phyloP scores from a whole-genome alignment of 768 basidiomycete genomes.

The Neoboletus subvelutipes region DNA sequence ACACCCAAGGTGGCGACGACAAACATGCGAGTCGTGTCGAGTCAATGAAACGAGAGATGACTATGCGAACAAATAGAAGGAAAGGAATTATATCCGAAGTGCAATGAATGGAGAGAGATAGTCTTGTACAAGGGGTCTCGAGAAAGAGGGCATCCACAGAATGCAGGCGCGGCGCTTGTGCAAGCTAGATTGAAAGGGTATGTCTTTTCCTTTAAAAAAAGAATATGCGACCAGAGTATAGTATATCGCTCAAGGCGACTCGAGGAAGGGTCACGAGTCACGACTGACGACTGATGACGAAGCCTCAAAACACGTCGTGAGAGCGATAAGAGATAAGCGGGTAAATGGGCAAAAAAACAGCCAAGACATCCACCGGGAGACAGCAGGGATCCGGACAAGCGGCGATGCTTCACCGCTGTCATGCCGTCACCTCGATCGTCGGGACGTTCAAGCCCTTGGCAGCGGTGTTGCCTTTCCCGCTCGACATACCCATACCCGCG shows the following conservation, averaged over 20 bases:
- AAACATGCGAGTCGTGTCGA: background rate
- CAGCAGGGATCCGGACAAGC: too few relatives aligned
- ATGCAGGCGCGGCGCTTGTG: too few relatives aligned
- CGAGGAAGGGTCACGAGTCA: too few relatives aligned
- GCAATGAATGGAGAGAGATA: background rate
- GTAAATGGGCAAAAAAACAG: background rate
- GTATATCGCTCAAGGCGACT: background rate
- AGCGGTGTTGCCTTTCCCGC: conserved; percentile 20
- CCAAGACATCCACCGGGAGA: too few relatives aligned
- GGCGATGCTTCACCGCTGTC: too few relatives aligned
- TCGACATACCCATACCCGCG: conserved; percentile 6
- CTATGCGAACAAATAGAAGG: background rate
- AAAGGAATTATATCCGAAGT: background rate
- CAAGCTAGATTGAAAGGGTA: background rate
- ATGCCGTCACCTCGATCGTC: conserved; percentile 32
- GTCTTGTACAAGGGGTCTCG: background rate
- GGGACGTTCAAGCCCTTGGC: conserved; percentile 19
- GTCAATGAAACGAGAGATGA: background rate
- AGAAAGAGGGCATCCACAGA: background rate
- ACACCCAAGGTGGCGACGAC: background rate
- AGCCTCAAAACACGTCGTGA: background rate
- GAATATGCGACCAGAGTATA: background rate
- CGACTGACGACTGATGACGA: too few relatives aligned
- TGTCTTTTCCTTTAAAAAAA: background rate
- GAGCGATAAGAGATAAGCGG: background rate